These are phyloP conservation scores for Amorphotheca resinae DNA, from an alignment of 495 filamentous ascomycete species.

Conservation along the genomic window DNA sequence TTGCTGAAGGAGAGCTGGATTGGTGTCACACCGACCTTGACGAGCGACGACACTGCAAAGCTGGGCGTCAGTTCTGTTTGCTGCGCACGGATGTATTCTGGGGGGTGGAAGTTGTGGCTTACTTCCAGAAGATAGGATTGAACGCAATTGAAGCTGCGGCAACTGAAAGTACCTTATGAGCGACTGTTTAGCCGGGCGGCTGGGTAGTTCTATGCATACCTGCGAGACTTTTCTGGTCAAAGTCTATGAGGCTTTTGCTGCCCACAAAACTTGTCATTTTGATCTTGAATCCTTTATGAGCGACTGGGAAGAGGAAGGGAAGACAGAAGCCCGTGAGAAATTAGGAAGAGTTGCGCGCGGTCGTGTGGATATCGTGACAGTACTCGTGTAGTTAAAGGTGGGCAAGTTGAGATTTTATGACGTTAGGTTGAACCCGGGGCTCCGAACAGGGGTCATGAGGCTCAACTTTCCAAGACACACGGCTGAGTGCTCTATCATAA, in stretches of 20 bases:
- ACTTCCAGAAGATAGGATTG: slow-evolving; percentile 78
- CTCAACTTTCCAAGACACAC: too few relatives aligned
- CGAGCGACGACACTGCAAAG: slow-evolving; percentile 46
- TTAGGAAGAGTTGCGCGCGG: too few relatives aligned
- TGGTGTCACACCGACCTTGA: slow-evolving; percentile 41
- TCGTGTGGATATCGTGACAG: too few relatives aligned
- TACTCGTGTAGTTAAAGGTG: too few relatives aligned
- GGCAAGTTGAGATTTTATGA: too few relatives aligned
- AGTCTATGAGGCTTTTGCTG: slow-evolving; percentile 41
- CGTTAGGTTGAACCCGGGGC: too few relatives aligned
- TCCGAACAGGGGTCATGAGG: too few relatives aligned
- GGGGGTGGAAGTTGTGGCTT: slow-evolving; percentile 24
- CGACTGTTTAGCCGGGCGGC: neutral
- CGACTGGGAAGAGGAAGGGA: neutral
- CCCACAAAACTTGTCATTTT: slow-evolving; percentile 24
- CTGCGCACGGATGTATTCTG: too few relatives aligned
- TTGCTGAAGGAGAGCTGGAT: slow-evolving; percentile 1
- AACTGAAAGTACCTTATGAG: slow-evolving; percentile 31
- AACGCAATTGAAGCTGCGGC: slow-evolving; percentile 56
- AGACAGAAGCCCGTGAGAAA: too few relatives aligned
- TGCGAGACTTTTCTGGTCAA: slow-evolving; percentile 50
- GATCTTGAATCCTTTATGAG: neutral
- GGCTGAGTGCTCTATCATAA: too few relatives aligned
- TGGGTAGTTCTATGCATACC: slow-evolving; percentile 29
- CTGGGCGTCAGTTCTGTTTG: slow-evolving; percentile 1